Base-by-base conservation (phyloP, 2,329 filamentous ascomycete species). In the Sporothrix dimorphospora region DNA sequence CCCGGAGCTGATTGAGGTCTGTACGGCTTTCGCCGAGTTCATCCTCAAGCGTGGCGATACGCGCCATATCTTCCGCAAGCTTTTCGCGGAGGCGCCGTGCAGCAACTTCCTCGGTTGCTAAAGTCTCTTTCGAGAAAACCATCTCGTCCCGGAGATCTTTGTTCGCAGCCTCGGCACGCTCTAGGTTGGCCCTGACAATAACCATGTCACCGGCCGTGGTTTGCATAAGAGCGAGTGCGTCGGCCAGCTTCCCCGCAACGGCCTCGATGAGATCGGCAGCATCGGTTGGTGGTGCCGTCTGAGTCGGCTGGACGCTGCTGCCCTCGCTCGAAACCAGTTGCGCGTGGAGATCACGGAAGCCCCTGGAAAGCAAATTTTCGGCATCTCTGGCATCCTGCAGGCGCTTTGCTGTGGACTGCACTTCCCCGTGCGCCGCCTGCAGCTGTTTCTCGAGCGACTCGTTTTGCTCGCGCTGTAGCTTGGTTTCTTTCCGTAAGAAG, bases 1-100 rank as follows among this genome's bases (percentile, higher is more conserved):
- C 83, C 72, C 92, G 89, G 27, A 97, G 83, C 38, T 87, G 84
- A 72, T 86, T 87, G 27, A 97, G 85, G 76, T 96, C 91, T 16
- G 86, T 83, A 51, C 92, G 89, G 73, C 92, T 89, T 71, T 92
- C 89, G 1, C 86, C 84, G 3, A 90, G 79, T 76, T 91, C 88
- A 38, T 77, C 79, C 76, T 90, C 88, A 0, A 91, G 80, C 2
- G 86, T 85, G n/a, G 78, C 73, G 2, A 85, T 83, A 76, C 84
- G 87, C 19, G 88, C 87, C 77, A 85, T 85, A 75, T 89, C 86
- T 70, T 85, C 84, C 0, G 84, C 81, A 9, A 89, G 76, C 1
- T 79, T 81, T 73, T 92, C 88, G 51, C 83, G 85, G 11, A 91
- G 80, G 69, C 86, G 85, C 53, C 85, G 82, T 0, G 83, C 78